These are phyloP conservation scores for Crataegus laevigata DNA, from an alignment of 306 rosid genomes.

Conservation along the genomic window DNA sequence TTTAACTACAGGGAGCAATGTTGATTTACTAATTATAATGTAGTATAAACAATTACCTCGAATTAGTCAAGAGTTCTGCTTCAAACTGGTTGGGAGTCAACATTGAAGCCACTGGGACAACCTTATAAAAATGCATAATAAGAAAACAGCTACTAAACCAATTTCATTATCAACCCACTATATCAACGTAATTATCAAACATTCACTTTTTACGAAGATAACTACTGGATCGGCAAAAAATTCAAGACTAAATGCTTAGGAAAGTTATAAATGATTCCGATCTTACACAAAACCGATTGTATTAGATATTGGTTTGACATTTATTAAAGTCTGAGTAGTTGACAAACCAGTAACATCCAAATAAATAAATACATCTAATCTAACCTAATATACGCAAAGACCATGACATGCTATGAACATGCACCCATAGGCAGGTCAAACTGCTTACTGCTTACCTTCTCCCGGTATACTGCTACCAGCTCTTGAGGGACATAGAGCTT, in stretches of 20 bases:
- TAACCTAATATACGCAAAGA: background rate
- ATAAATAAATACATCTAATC: background rate
- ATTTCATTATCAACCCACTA: background rate
- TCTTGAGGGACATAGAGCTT: slow-evolving; percentile 85
- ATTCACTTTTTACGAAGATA: background rate
- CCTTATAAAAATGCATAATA: slow-evolving; percentile 39
- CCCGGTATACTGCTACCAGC: slow-evolving; percentile 79
- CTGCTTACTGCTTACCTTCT: slow-evolving; percentile 54
- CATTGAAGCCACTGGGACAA: slow-evolving; percentile 94
- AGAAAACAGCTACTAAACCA: slow-evolving; percentile 12
- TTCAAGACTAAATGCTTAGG: background rate
- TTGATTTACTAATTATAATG: slow-evolving; percentile 5
- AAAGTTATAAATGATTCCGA: background rate
- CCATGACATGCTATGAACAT: background rate
- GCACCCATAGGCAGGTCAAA: background rate
- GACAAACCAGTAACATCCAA: slow-evolving; percentile 14
- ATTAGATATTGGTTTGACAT: slow-evolving; percentile 7
- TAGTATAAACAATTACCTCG: slow-evolving; percentile 39
- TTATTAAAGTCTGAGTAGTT: background rate
- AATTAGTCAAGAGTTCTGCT: slow-evolving; percentile 78
- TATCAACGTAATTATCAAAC: background rate
- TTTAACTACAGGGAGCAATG: background rate
- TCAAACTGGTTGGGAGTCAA: slow-evolving; percentile 97
- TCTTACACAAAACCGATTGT: slow-evolving; percentile 2
- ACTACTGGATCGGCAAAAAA: background rate